Evolutionary conservation across 2,329 filamentous ascomycete species (phyloP).

Genomic region (Juglanconis sp.): DNA sequence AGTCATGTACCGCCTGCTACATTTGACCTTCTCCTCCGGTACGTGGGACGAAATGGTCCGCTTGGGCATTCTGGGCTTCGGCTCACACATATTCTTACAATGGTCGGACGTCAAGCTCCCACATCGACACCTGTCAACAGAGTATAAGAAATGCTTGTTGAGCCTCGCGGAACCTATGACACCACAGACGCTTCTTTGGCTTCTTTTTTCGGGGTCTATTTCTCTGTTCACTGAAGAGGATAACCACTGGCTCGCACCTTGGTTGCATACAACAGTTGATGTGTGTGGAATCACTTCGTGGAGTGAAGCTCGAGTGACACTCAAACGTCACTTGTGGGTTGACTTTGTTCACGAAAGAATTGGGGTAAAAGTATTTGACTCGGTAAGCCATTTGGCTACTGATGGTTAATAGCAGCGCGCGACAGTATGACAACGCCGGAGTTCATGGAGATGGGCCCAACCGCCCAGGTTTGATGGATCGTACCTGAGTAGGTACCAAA

Average conservation of each 20-base stretch:
- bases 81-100: conserved; percentile 34
- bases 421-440: no score
- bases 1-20: conserved; percentile 38
- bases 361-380: background rate
- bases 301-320: conserved; percentile 4
- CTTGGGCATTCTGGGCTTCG: conserved; percentile 36
- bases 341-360: conserved; percentile 10
- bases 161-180: background rate
- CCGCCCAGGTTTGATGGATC: no score
- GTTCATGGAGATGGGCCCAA: no score
- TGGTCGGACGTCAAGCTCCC: conserved; percentile 26
- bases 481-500: no score
- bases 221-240: conserved; percentile 22
- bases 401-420: no score
- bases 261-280: conserved; percentile 20
- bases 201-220: conserved; percentile 25
- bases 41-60: conserved; percentile 34
- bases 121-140: conserved; percentile 19
- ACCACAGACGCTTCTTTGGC: conserved; percentile 24
- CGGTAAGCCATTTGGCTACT: background rate
- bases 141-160: conserved; percentile 18
- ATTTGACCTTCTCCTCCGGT: conserved; percentile 26
- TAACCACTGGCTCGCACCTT: conserved; percentile 22
- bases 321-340: conserved; percentile 11
- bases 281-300: conserved; percentile 20